Evolutionary conservation across 148 eudicot species (phyloP), one percentile per base, ranked within the genome.

Genomic region (Camellia japonica): DNA sequence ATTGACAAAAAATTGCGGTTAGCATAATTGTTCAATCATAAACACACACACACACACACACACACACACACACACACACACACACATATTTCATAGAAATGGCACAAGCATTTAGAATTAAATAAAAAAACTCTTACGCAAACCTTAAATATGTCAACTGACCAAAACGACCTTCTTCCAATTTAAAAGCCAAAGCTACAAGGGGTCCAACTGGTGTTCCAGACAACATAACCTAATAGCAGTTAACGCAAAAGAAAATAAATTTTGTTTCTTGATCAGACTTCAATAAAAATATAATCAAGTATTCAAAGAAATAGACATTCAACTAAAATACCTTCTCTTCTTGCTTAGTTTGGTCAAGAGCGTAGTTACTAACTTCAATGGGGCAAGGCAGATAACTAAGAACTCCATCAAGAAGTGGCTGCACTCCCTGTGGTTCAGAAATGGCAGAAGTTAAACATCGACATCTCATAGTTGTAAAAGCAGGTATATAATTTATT

Each of bases 151-250:
- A 95, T 72, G 98, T 95, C 73, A 95, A 81, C 82, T 95, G 99
- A 80, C 99, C 99, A 85, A 93, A 95, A 71, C 90, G 82, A 73
- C 99, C 97, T 90, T 95, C 98, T 86, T 95, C 99, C 86, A 95
- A 82, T 84, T 95, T 95, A 80, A 95, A 95, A 55, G 99, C 99
- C 87, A 95, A 73, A 44, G 99, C 99, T 74, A 95, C 99, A 68
- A 95, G 92, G 74, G 93, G 95, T 75, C 93, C 95, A 62, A 86
- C 82, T 68, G 97, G 97, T 67, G 92, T 90, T 74, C 93, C 97
- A 81, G 97, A 75, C 75, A 95, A 83, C 75, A 68, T 19, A 65
- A 95, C 93, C 99, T 95, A 82, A 74, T 38, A 83, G 76, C 75
- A 79, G 51, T 62, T 72, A 79, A 60, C 9, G 19, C 56, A 41